These are phyloP conservation scores for Trypanosoma mega DNA, from an alignment of 208 protist species.

Conservation along the genomic window DNA sequence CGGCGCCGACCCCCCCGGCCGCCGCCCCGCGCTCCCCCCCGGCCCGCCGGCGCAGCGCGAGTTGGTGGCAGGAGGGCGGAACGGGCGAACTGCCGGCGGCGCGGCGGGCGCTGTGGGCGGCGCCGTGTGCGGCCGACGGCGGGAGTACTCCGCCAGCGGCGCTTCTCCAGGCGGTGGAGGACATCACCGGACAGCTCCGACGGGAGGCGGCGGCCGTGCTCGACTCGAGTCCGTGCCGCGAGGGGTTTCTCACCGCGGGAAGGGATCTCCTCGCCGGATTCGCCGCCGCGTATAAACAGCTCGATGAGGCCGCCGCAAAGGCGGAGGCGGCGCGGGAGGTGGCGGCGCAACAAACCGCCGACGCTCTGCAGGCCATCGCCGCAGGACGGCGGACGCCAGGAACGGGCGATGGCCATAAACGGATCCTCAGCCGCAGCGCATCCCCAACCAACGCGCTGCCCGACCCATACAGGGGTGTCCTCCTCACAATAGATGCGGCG, in stretches of 20 bases:
- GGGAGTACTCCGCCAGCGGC: neutral
- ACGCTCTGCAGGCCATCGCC: neutral
- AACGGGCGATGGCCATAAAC: neutral
- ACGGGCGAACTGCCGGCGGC: neutral
- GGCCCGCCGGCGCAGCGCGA: neutral
- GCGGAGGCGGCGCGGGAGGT: neutral
- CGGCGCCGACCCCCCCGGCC: neutral
- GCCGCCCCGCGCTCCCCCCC: neutral
- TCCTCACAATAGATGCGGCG: constrained; percentile 1
- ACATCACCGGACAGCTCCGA: neutral
- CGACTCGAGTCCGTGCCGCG: constrained; percentile 2
- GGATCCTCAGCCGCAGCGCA: neutral
- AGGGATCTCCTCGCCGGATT: constrained; percentile 7
- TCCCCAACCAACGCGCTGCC: neutral
- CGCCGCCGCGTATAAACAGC: neutral
- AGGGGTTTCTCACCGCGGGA: constrained; percentile 1
- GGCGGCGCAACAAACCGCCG: neutral
- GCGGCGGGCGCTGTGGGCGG: neutral
- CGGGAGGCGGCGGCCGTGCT: constrained; percentile 1
- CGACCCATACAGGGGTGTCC: constrained; percentile 6
- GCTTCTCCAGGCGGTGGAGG: neutral
- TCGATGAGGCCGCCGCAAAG: constrained; percentile 5
- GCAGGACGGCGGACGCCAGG: neutral
- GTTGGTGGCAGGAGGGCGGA: constrained; percentile 6
- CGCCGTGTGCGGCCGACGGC: neutral